A percentile compares a stretch with the other conserved stretches of the same genome.
These are phyloP conservation scores for Comarum palustre DNA, from an alignment of 306 rosid genomes.

Conservation along the genomic window DNA sequence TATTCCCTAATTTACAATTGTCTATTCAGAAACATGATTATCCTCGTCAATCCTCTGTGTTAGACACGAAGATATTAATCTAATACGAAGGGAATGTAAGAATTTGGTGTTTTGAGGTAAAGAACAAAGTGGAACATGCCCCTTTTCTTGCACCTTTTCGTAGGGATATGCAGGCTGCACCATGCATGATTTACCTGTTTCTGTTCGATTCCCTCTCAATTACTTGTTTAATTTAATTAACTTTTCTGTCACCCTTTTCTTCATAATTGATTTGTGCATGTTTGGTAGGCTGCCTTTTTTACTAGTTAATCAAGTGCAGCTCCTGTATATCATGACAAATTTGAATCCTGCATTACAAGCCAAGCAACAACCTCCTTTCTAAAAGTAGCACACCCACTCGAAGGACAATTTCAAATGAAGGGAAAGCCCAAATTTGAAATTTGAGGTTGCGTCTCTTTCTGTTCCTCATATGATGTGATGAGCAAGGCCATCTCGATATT, in stretches of 20 bases:
- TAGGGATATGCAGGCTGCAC: slow-evolving; percentile 63
- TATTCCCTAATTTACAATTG: slow-evolving; percentile 29
- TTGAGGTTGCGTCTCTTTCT: neutral
- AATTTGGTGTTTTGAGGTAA: slow-evolving; percentile 28
- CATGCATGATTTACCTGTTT: slow-evolving; percentile 74
- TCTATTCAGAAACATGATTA: slow-evolving; percentile 19
- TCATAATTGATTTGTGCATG: slow-evolving; percentile 5
- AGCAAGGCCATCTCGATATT: no score
- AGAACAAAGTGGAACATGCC: slow-evolving; percentile 46
- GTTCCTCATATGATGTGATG: no score
- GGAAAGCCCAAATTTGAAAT: neutral
- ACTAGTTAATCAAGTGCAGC: neutral
- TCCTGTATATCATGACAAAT: neutral
- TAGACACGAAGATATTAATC: slow-evolving; percentile 6
- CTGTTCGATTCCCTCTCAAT: slow-evolving; percentile 23
- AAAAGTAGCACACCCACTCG: neutral
- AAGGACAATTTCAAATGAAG: neutral
- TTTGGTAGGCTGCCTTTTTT: slow-evolving; percentile 33
- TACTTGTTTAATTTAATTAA: slow-evolving; percentile 24
- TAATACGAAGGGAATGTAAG: slow-evolving; percentile 22
- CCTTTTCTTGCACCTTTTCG: slow-evolving; percentile 48
- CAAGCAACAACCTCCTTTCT: slow-evolving; percentile 1
- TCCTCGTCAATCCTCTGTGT: no score
- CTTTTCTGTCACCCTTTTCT: slow-evolving; percentile 30
- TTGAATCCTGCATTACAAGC: slow-evolving; percentile 7